These are phyloP conservation scores for Colletotrichum tropicale DNA, from an alignment of 2,329 filamentous ascomycete genomes.

Conservation along the genomic window DNA sequence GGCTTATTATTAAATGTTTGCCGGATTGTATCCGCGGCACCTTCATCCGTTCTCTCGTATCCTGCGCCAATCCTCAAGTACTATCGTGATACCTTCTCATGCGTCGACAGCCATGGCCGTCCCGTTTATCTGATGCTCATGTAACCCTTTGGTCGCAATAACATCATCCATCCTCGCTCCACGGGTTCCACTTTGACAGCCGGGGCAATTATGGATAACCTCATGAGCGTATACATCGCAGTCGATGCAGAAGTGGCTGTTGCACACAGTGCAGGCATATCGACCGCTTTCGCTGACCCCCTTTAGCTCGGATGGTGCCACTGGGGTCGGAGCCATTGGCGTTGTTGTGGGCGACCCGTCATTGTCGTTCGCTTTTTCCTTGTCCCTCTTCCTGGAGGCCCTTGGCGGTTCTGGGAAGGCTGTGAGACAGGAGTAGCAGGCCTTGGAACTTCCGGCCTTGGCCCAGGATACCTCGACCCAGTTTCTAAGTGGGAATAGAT, in stretches of 20 bases:
- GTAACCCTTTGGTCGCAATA: constrained; percentile 31
- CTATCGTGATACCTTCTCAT: constrained; percentile 1
- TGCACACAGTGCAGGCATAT: constrained; percentile 88
- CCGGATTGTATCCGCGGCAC: neutral
- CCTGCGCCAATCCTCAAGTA: neutral
- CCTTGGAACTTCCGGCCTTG: constrained; percentile 62
- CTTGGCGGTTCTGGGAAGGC: constrained; percentile 65
- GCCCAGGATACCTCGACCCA: constrained; percentile 91
- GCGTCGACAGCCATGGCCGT: constrained; percentile 48
- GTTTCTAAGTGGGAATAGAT: constrained; percentile 87
- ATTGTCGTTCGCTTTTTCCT: constrained; percentile 10
- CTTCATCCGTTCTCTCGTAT: neutral
- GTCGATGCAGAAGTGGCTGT: constrained; percentile 94
- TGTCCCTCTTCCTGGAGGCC: constrained; percentile 24
- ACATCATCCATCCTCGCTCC: constrained; percentile 23
- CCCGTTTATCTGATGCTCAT: constrained; percentile 35
- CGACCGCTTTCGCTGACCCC: constrained; percentile 84
- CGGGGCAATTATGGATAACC: constrained; percentile 93
- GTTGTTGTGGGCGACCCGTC: constrained; percentile 17
- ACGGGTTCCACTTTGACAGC: constrained; percentile 69
- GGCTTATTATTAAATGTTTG: neutral
- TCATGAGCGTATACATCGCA: constrained; percentile 97
- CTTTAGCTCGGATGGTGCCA: constrained; percentile 42
- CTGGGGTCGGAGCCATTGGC: constrained; percentile 21
- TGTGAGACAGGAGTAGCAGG: constrained; percentile 80